Base-by-base conservation (phyloP, 768 basidiomycete genomes). In the Tulasnella sp. region DNA sequence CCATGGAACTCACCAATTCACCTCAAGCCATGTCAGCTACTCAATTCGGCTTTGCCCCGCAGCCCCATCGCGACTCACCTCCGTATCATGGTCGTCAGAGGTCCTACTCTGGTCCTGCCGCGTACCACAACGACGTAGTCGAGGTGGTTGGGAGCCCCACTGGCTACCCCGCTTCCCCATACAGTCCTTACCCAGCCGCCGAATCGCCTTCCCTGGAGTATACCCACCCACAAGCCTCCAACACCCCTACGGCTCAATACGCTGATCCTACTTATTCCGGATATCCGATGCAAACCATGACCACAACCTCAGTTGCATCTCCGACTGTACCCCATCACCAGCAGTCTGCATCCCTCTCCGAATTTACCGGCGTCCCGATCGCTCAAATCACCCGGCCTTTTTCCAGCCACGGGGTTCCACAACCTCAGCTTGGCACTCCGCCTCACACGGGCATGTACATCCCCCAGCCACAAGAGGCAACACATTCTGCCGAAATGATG, bases 41-140 rank as follows among this genome's bases (percentile, higher is more conserved):
- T 19, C 54, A 56, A 32, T 56, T 45, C 54, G 17, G 17, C 9
- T 56, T 25, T 32, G 41, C 40, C 15, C 12, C 40, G 29, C 31
- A 40, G 12, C 41, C 40, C 2, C 29, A n/a, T 27, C 62, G 25
- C 53, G n/a, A 25, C 39, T 31, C 27, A n/a, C 29, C 52, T 34
- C 60, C 62, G 9, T 51, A 40, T 15, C 62, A 61, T 23, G 43
- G 61, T 15, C 67, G 66, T 21, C 67, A 68, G 61, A 67, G 66
- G 46, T 69, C 72, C 6, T 65, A 65, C 36, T 68, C 72, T 4
- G 65, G 62, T 23, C 65, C 66, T 9, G 62, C 61, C 11, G 42
- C 60, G 4, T 49, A 43, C 37, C 34, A 56, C n/a, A 37, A 31
- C 4, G 55, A 32, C 14, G 19, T 46, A 17, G 29, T 43, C 32